Base-by-base conservation (phyloP, 495 filamentous ascomycete genomes). In the Penicillium desertorum region DNA sequence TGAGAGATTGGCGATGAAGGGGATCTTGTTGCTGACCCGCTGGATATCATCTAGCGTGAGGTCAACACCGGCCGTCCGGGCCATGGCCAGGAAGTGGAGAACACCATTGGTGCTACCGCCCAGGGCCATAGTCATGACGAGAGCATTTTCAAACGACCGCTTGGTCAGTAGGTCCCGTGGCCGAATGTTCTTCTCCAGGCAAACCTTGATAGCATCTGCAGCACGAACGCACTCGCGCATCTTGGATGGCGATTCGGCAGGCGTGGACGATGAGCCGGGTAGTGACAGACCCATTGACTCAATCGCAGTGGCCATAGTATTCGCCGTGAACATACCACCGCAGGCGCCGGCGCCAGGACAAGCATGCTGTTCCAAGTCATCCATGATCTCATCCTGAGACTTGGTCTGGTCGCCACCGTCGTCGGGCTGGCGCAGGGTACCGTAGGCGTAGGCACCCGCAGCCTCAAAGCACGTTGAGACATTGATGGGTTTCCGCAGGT, bases 261-360 rank as follows among this genome's bases (percentile, higher is more conserved):
- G 92, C 52, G 86, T 96, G 1, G 90, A 93, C 0, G 91, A 96
- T 2, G 91, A 96, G 10, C 93, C 93, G 0, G 94, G 93, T 16
- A 97, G 79, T 3, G 85, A 86, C 22, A 98, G 80, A 51, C 94
- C 94, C 90, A 98, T 96, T 8, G 91, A 89, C 71, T 98, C 94
- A 60, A 98, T 91, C 14, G 92, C 92, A 0, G 92, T 95, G 5
- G 91, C 89, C 92, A 98, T 96, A 2, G 94, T 97, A 71, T 98
- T 98, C 54, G 94, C 94, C 3, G 94, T 98, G 83, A 90, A 98
- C 85, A 87, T 98, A 47, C 94, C 94, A 60, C 94, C 94, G 64
- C 94, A 98, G n/a, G 92, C 92, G 32, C 93, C 93, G 14, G 89
- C 86, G 14, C 90, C 91, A 23, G 94, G 94, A 71, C 94, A 97